Evolutionary conservation across 805 yeast species (phyloP).

Genomic region (Suhomyces canberraensis): DNA sequence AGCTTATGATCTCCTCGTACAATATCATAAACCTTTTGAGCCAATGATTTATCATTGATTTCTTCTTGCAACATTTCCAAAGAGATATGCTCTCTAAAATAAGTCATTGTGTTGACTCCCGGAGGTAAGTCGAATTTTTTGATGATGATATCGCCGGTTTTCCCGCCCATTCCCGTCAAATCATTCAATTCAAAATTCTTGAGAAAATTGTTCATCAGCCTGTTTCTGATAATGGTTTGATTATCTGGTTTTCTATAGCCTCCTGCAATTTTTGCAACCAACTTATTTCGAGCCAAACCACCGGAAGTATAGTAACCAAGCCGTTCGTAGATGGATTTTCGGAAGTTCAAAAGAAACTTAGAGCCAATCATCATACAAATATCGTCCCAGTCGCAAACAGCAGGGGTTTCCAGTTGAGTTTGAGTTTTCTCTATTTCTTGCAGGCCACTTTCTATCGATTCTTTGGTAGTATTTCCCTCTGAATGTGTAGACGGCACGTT

Average conservation of each 20-base stretch:
- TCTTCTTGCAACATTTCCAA: slow-evolving; percentile 18
- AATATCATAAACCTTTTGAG: slow-evolving; percentile 54
- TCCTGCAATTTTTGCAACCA: slow-evolving; percentile 82
- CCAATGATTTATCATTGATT: slow-evolving; percentile 45
- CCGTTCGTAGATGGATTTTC: slow-evolving; percentile 49
- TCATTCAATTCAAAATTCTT: slow-evolving; percentile 63
- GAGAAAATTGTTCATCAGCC: slow-evolving; percentile 50
- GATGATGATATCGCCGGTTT: slow-evolving; percentile 61
- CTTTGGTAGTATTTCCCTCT: neutral
- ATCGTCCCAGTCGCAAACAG: slow-evolving; percentile 71
- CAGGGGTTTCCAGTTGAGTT: neutral
- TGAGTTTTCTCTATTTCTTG: neutral
- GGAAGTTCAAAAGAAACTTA: slow-evolving; percentile 48
- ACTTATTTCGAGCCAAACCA: slow-evolving; percentile 75
- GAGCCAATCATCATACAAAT: slow-evolving; percentile 66
- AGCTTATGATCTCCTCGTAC: slow-evolving; percentile 59
- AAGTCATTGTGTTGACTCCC: slow-evolving; percentile 41
- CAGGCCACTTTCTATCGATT: neutral
- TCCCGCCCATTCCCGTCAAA: slow-evolving; percentile 91
- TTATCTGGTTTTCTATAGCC: slow-evolving; percentile 81
- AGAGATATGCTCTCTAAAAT: slow-evolving; percentile 49
- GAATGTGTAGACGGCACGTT: no score
- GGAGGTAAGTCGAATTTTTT: slow-evolving; percentile 51
- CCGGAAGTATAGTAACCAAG: slow-evolving; percentile 87
- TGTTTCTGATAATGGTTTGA: slow-evolving; percentile 69